Conservation (phyloP, 2,329 filamentous ascomycete genomes). For the Stromatinia cepivora region DNA sequence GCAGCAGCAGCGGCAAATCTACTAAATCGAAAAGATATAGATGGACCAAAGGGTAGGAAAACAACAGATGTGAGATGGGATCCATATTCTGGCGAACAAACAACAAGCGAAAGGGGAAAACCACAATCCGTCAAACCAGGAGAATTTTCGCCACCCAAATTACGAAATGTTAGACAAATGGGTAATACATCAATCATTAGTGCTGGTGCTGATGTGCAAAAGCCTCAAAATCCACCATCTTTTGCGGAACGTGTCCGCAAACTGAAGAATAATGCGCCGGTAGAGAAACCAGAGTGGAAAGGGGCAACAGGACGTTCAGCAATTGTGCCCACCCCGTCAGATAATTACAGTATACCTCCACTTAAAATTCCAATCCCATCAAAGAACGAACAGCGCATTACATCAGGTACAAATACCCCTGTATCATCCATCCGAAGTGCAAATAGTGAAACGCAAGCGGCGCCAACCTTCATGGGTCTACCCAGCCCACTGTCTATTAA, state of each 20-base stretch:
- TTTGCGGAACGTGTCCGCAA: constrained; percentile 51
- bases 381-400: constrained; percentile 48
- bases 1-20: constrained; percentile 34
- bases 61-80: constrained; percentile 58
- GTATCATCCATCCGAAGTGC: constrained; percentile 33
- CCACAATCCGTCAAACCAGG: constrained; percentile 58
- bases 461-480: constrained; percentile 29
- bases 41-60: constrained; percentile 29
- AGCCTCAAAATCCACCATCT: constrained; percentile 38
- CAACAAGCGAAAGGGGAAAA: constrained; percentile 55
- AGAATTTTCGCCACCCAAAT: constrained; percentile 44
- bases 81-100: constrained; percentile 65
- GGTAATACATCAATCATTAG: constrained; percentile 35
- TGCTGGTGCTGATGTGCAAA: constrained; percentile 38
- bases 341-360: constrained; percentile 57
- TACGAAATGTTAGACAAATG: constrained; percentile 27
- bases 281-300: constrained; percentile 62
- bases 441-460: constrained; percentile 36
- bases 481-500: constrained; percentile 28
- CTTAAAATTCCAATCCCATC: constrained; percentile 51
- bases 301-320: constrained; percentile 68
- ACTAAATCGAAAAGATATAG: constrained; percentile 33
- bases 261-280: constrained; percentile 41
- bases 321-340: constrained; percentile 63
- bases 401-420: constrained; percentile 31